These are phyloP conservation scores for Cystobasidium onofrii DNA, from an alignment of 768 basidiomycete species.

Conservation along the genomic window DNA sequence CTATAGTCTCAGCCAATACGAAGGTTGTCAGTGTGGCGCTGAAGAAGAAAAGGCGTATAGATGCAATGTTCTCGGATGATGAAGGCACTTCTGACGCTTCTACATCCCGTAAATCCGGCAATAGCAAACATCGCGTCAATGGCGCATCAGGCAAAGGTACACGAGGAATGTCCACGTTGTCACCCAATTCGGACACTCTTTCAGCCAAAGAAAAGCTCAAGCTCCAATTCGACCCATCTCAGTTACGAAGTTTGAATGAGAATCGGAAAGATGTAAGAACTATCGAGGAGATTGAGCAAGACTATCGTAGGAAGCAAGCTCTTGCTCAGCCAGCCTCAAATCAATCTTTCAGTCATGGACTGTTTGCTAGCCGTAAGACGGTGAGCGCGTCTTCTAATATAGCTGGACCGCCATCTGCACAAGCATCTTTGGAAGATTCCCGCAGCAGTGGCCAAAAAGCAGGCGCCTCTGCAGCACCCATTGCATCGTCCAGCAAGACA, in stretches of 20 bases:
- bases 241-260: constrained; percentile 26
- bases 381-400: background rate
- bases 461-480: background rate
- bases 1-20: background rate
- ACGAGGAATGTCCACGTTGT: background rate
- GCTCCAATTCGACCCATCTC: constrained; percentile 29
- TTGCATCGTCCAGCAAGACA: background rate
- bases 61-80: constrained; percentile 29
- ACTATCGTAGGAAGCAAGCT: constrained; percentile 32
- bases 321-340: background rate
- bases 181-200: background rate
- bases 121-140: background rate
- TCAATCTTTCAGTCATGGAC: background rate
- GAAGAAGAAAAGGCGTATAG: constrained; percentile 10
- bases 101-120: background rate
- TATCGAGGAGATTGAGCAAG: constrained; percentile 42
- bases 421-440: background rate
- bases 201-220: constrained; percentile 37
- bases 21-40: background rate
- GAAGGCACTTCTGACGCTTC: constrained; percentile 10
- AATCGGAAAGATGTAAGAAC: constrained; percentile 41
- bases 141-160: background rate
- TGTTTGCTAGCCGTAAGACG: background rate
- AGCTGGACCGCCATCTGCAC: background rate
- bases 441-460: background rate